phyloP scores from a whole-genome alignment of 2,329 filamentous ascomycete genomes.

The Stemphylium vesicarium region DNA sequence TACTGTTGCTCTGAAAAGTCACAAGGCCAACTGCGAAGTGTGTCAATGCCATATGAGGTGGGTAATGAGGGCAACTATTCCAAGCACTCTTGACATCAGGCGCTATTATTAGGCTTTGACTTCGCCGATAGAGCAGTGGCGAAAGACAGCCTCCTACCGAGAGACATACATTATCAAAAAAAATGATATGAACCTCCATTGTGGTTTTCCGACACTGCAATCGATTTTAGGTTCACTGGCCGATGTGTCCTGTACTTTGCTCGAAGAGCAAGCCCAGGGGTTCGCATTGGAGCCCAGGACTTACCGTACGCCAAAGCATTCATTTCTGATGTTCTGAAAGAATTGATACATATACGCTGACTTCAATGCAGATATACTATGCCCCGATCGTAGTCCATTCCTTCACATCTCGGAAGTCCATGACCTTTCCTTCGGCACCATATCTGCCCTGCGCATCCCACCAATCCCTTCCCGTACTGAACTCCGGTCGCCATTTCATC shows the following conservation, averaged over 20 bases:
- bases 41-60: background rate
- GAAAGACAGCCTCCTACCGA: background rate
- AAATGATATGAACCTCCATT: background rate
- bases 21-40: background rate
- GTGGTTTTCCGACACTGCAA: background rate
- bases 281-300: too few relatives aligned
- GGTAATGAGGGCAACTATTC: background rate
- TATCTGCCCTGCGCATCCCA: slow-evolving; percentile 57
- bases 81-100: background rate
- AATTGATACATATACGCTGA: background rate
- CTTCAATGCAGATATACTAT: background rate
- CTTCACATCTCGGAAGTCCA: slow-evolving; percentile 54
- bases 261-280: too few relatives aligned
- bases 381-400: slow-evolving; percentile 30
- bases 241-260: too few relatives aligned
- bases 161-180: background rate
- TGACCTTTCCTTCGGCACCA: slow-evolving; percentile 56
- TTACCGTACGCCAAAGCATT: too few relatives aligned
- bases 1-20: background rate
- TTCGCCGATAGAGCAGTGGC: background rate
- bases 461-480: slow-evolving; percentile 55
- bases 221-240: background rate
- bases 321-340: too few relatives aligned
- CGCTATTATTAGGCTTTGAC: background rate
- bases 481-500: slow-evolving; percentile 61